phyloP scores from a whole-genome alignment of 2,329 filamentous ascomycete genomes.

The Setomelanomma holmii region DNA sequence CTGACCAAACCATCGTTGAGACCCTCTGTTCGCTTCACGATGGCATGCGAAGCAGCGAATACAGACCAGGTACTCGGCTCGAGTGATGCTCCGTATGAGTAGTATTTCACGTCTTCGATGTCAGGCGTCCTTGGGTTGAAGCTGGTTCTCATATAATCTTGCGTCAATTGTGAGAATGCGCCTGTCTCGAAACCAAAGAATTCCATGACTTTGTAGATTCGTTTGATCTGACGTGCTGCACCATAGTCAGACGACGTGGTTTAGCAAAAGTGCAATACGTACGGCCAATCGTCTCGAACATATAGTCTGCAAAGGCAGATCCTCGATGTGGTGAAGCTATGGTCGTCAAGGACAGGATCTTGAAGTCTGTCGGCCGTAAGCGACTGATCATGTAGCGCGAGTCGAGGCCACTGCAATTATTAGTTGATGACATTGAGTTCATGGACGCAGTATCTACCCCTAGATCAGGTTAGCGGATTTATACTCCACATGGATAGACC shows the following conservation, averaged over 20 bases:
- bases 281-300: slow-evolving; percentile 66
- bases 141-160: slow-evolving; percentile 62
- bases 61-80: slow-evolving; percentile 63
- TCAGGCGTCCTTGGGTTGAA: slow-evolving; percentile 68
- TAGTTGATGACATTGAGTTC: slow-evolving; percentile 14
- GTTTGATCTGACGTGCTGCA: slow-evolving; percentile 56
- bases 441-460: slow-evolving; percentile 41
- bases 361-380: slow-evolving; percentile 69
- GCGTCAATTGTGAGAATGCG: slow-evolving; percentile 68
- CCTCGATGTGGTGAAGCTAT: slow-evolving; percentile 68
- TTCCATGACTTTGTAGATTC: slow-evolving; percentile 63
- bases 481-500: background rate
- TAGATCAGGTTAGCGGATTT: slow-evolving; percentile 35
- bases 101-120: slow-evolving; percentile 63
- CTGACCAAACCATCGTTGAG: slow-evolving; percentile 70
- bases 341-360: slow-evolving; percentile 73
- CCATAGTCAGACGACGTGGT: slow-evolving; percentile 21
- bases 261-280: slow-evolving; percentile 32
- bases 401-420: slow-evolving; percentile 62
- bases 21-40: slow-evolving; percentile 63
- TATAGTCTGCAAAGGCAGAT: slow-evolving; percentile 67
- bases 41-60: slow-evolving; percentile 63
- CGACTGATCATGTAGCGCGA: slow-evolving; percentile 69
- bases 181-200: slow-evolving; percentile 64
- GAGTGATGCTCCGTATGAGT: slow-evolving; percentile 67